A percentile compares a stretch with the other conserved stretches of the same genome.
phyloP scores from a whole-genome alignment of 768 basidiomycete genomes.

The Tricholoma hemisulphureum region DNA sequence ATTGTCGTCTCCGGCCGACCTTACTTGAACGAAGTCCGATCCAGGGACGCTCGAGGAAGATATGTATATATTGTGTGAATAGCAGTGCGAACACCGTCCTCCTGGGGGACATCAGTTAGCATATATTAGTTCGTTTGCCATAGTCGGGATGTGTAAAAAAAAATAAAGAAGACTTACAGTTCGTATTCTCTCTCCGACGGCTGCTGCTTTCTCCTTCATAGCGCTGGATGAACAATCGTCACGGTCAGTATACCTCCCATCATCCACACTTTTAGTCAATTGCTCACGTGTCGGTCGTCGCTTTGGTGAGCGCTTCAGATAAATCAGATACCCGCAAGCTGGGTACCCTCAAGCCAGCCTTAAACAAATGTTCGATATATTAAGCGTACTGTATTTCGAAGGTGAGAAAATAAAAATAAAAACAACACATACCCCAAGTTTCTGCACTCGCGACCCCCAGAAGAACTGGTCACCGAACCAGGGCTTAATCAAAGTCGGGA shows the following conservation, averaged over 20 bases:
- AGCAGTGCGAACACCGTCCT: conserved; percentile 58
- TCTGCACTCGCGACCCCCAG: conserved; percentile 64
- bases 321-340: conserved; percentile 48
- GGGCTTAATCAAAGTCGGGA: conserved; percentile 67
- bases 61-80: conserved; percentile 57
- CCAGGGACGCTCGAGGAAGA: conserved; percentile 33
- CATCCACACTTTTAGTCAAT: background rate
- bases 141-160: too few species aligned
- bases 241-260: background rate
- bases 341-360: conserved; percentile 51
- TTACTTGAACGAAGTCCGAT: conserved; percentile 25
- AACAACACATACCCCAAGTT: conserved; percentile 47
- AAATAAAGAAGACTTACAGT: conserved; percentile 27
- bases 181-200: conserved; percentile 36
- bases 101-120: conserved; percentile 37
- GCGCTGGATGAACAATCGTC: conserved; percentile 27
- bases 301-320: conserved; percentile 52
- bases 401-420: conserved; percentile 1
- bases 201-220: conserved; percentile 62
- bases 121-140: background rate
- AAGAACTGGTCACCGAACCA: conserved; percentile 73
- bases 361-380: too few species aligned
- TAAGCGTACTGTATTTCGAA: too few species aligned
- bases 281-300: conserved; percentile 50
- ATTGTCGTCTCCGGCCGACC: background rate